A percentile compares a stretch with the other conserved stretches of the same genome.
These are phyloP conservation scores for Schizothecium vesticola DNA, from an alignment of 495 filamentous ascomycete species.

Conservation along the genomic window DNA sequence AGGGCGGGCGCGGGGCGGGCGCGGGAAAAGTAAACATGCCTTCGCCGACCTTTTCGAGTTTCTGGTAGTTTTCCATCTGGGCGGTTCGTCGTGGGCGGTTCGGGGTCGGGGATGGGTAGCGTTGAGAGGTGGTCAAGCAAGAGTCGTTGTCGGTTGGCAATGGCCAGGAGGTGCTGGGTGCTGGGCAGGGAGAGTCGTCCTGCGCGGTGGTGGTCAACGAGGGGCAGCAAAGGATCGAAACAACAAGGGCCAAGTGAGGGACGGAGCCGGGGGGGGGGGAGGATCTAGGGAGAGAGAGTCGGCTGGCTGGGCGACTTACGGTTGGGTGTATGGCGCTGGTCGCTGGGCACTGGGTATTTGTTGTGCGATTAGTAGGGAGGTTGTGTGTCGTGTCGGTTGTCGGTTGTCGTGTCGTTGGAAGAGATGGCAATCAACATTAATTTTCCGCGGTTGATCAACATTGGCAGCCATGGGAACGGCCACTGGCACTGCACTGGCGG, in stretches of 20 bases:
- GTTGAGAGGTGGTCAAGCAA: background rate
- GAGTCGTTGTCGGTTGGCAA: background rate
- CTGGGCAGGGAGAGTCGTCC: background rate
- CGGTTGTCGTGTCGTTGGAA: constrained; percentile 6
- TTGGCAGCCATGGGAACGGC: constrained; percentile 11
- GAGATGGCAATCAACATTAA: constrained; percentile 16
- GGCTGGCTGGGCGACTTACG: background rate
- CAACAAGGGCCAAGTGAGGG: background rate
- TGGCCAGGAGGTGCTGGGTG: background rate
- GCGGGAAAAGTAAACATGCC: constrained; percentile 48
- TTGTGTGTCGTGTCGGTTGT: background rate
- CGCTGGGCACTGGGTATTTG: background rate
- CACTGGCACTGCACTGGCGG: background rate
- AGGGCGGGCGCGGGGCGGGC: constrained; percentile 1
- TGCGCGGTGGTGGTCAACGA: background rate
- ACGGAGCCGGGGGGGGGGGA: background rate
- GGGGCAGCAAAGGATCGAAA: background rate
- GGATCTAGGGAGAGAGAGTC: background rate
- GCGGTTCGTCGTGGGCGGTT: background rate
- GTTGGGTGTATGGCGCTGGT: background rate
- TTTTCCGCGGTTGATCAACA: constrained; percentile 28
- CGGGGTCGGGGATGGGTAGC: background rate
- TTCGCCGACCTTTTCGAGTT: constrained; percentile 99
- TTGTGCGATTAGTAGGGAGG: background rate
- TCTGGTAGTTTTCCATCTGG: constrained; percentile 97